These are phyloP conservation scores for Tetrahymena borealis DNA, from an alignment of 73 alveolate genomes.

Conservation along the genomic window DNA sequence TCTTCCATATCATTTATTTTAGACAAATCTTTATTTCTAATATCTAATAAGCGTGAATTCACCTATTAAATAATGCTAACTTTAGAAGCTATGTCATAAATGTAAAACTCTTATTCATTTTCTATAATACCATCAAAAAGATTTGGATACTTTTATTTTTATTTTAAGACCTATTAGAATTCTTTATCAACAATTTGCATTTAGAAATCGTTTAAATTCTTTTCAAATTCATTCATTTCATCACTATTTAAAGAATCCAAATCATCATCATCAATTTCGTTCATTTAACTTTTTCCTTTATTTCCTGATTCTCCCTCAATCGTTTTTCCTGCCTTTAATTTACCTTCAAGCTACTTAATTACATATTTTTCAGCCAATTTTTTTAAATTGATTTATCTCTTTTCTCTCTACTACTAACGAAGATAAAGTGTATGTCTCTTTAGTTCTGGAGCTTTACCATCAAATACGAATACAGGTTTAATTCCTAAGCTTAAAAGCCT, in stretches of 20 bases:
- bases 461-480: constrained; percentile 79
- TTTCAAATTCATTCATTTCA: neutral
- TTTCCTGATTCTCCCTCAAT: neutral
- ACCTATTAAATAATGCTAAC: neutral
- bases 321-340: neutral
- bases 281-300: neutral
- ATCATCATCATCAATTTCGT: neutral
- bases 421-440: constrained; percentile 48
- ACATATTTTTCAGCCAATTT: constrained; percentile 56
- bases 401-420: constrained; percentile 40
- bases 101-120: neutral
- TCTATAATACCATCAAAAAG: neutral
- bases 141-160: neutral
- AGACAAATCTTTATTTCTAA: neutral
- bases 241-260: neutral
- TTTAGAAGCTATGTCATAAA: neutral
- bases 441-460: constrained; percentile 69
- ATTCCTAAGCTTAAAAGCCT: constrained; percentile 63
- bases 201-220: neutral
- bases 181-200: neutral
- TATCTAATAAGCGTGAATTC: neutral
- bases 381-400: constrained; percentile 28
- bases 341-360: neutral
- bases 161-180: neutral
- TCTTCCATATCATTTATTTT: neutral